Evolutionary conservation across 495 filamentous ascomycete genomes (phyloP).

Genomic region (Sphaerosporella brunnea): DNA sequence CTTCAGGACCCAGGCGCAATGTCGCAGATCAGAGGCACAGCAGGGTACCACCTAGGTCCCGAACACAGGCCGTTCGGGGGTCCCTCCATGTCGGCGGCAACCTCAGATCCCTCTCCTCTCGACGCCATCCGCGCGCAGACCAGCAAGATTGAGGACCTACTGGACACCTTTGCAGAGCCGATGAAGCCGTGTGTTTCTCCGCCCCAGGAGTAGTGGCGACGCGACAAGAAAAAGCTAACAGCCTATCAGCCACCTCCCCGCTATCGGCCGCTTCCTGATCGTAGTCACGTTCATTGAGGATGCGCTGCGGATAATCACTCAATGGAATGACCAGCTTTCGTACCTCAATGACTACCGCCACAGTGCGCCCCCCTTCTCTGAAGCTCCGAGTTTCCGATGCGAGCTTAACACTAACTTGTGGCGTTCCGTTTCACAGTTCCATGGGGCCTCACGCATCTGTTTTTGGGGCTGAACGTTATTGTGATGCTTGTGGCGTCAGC

Average conservation of each 20-base stretch:
- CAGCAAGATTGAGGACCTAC: conserved; percentile 89
- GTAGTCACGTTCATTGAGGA: conserved; percentile 98
- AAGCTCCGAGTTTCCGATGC: conserved; percentile 3
- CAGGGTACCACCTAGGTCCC: conserved; percentile 81
- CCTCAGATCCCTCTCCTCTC: conserved; percentile 40
- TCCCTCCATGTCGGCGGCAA: conserved; percentile 22
- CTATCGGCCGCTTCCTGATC: conserved; percentile 90
- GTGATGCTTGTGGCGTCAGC: conserved; percentile 71
- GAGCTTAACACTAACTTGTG: conserved; percentile 14
- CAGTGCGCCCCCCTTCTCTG: conserved; percentile 40
- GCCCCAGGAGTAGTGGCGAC: no score
- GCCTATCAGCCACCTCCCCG: conserved; percentile 61
- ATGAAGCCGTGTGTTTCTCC: conserved; percentile 73
- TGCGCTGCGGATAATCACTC: conserved; percentile 84
- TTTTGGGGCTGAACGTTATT: conserved; percentile 78
- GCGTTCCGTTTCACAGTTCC: no score
- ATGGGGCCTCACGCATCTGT: conserved; percentile 74
- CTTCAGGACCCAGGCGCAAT: no score
- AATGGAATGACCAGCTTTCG: conserved; percentile 89
- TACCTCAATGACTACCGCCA: conserved; percentile 86
- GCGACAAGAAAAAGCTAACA: background rate
- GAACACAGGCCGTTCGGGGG: conserved; percentile 52
- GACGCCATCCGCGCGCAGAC: conserved; percentile 87
- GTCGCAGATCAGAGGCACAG: conserved; percentile 93
- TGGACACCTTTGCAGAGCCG: conserved; percentile 78